Evolutionary conservation across 2,329 filamentous ascomycete species (phyloP).

Genomic region (Epichloe sylvatica): DNA sequence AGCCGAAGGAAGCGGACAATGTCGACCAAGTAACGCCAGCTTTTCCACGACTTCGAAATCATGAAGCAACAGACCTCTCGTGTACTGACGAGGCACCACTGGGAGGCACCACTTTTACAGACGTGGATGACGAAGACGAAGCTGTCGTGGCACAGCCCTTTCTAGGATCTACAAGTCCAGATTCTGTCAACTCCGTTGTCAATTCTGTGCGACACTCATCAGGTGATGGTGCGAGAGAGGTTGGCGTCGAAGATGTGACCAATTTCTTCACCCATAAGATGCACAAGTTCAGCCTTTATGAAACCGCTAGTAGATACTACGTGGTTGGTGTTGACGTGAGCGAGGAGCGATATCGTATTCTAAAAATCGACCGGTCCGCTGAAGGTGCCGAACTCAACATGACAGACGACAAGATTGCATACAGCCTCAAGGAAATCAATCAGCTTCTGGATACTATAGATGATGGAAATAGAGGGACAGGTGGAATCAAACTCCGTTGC

Average conservation of each 20-base stretch:
- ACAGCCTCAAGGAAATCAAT: slow-evolving; percentile 83
- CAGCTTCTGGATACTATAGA: slow-evolving; percentile 89
- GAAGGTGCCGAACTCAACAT: slow-evolving; percentile 65
- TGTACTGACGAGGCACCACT: not conserved
- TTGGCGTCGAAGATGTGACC: slow-evolving; percentile 19
- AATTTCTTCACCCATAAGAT: slow-evolving; percentile 47
- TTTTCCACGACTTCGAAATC: not conserved
- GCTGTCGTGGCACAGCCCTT: not conserved
- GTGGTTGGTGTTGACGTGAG: slow-evolving; percentile 85
- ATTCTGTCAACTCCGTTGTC: slow-evolving; percentile 21
- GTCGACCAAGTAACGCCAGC: not conserved
- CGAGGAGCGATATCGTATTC: slow-evolving; percentile 74
- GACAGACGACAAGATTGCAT: slow-evolving; percentile 88
- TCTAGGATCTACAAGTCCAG: slow-evolving; percentile 32
- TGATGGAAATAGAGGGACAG: slow-evolving; percentile 81
- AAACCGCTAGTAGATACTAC: slow-evolving; percentile 86
- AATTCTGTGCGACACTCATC: slow-evolving; percentile 11
- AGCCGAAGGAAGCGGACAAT: not conserved
- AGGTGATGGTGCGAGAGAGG: slow-evolving; percentile 5
- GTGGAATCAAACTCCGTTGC: slow-evolving; percentile 78
- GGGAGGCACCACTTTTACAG: not conserved
- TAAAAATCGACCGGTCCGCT: slow-evolving; percentile 87
- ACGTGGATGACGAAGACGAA: not conserved
- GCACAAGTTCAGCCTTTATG: slow-evolving; percentile 96
- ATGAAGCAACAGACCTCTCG: not conserved